These are phyloP conservation scores for Lathyrus sativus DNA, from an alignment of 306 rosid species.

Conservation along the genomic window DNA sequence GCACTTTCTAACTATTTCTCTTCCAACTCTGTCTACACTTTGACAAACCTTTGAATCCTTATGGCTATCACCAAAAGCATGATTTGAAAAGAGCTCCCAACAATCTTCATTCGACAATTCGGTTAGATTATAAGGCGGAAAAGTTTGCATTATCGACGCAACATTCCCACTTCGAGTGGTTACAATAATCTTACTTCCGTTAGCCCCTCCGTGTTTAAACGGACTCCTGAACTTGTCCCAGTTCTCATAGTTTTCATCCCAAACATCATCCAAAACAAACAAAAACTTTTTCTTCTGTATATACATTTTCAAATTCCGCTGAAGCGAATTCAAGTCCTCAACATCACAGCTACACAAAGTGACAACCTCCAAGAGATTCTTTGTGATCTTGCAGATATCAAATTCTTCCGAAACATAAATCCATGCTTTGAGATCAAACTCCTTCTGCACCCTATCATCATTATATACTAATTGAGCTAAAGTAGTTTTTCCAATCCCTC, in stretches of 20 bases:
- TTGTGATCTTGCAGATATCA: conserved; percentile 41
- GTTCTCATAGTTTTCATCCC: conserved; percentile 47
- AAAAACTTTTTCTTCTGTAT: conserved; percentile 39
- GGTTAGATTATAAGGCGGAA: conserved; percentile 37
- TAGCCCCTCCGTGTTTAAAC: conserved; percentile 41
- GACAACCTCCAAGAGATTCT: conserved; percentile 42
- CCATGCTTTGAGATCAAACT: conserved; percentile 54
- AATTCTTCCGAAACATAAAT: conserved; percentile 52
- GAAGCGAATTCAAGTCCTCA: conserved; percentile 44
- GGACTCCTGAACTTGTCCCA: conserved; percentile 46
- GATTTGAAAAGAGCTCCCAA: conserved; percentile 46
- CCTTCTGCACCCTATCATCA: conserved; percentile 38
- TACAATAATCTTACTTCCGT: conserved; percentile 47
- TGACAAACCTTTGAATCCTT: conserved; percentile 14
- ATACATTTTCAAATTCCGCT: conserved; percentile 25
- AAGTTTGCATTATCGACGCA: conserved; percentile 48
- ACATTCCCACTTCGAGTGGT: conserved; percentile 40
- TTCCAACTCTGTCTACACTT: conserved; percentile 37
- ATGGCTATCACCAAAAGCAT: conserved; percentile 38
- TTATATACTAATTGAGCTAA: conserved; percentile 53
- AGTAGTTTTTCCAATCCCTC: conserved; percentile 53
- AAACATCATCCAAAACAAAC: conserved; percentile 57
- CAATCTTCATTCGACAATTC: conserved; percentile 39
- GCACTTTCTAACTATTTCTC: conserved; percentile 45
- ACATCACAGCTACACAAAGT: conserved; percentile 21